A percentile compares a stretch with the other conserved stretches of the same genome.
Conservation (phyloP, 1,139 yeast species). For the Wickerhamomyces sp. region DNA sequence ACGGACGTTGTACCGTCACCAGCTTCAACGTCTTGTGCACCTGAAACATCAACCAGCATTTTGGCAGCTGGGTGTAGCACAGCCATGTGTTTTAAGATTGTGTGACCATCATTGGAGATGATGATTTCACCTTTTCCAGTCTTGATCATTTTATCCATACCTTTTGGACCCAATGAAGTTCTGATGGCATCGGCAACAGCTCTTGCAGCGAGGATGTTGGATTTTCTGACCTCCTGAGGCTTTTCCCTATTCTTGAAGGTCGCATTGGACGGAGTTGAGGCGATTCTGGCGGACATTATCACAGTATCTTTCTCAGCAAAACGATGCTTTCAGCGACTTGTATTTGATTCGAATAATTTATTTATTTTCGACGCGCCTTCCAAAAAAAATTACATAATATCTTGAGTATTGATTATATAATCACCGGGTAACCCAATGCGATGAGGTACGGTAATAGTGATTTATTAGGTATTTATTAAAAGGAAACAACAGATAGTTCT, state of each 20-base stretch:
- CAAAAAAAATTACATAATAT: background rate
- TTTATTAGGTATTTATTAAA: too few relatives aligned
- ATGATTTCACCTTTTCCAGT: conserved; percentile 90
- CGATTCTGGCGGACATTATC: conserved; percentile 20
- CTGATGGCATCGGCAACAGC: conserved; percentile 98
- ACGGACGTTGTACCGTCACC: conserved; percentile 99
- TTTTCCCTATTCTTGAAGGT: conserved; percentile 93
- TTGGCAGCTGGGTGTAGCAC: conserved; percentile 97
- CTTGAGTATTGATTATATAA: background rate
- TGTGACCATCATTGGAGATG: conserved; percentile 97
- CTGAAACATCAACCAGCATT: conserved; percentile 95
- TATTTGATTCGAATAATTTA: too few relatives aligned
- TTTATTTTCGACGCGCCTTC: conserved; percentile 5
- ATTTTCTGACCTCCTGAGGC: conserved; percentile 94
- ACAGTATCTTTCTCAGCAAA: background rate
- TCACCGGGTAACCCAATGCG: background rate
- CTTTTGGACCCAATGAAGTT: conserved; percentile 96
- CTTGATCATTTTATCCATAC: conserved; percentile 99
- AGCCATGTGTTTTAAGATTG: conserved; percentile 95
- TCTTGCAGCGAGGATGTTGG: conserved; percentile 91
- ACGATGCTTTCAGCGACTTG: too few relatives aligned
- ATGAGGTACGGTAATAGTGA: background rate
- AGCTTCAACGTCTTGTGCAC: conserved; percentile 97
- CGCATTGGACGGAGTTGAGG: conserved; percentile 63
- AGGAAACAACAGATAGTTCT: too few relatives aligned